Base-by-base conservation (phyloP, 2,329 filamentous ascomycete species). In the Paracamarosporium sp. region DNA sequence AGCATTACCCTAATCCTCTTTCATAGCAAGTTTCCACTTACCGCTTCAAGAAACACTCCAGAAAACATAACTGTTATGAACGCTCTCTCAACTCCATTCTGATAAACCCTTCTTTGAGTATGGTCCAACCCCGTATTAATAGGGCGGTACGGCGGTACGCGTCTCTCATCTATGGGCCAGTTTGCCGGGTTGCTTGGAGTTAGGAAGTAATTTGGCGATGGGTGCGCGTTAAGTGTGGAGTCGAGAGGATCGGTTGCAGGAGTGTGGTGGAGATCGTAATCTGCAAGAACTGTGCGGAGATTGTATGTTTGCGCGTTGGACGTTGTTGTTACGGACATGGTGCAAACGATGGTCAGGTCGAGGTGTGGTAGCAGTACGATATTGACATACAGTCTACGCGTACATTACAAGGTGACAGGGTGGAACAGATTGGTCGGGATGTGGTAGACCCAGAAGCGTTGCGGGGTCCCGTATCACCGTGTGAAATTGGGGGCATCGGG, bases 11-110 rank as follows among this genome's bases (percentile, higher is more conserved):
- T 25, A 38, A 43, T 35, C 13, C 46, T 2, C 7, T 17, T 20
- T 15, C 22, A 12, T 15, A 3, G 15, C 3, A 12, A 13, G 2
- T 4, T 47, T 24, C n/a, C 11, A 78, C 76, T 69, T 61, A 81
- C 78, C 57, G 77, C 78, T 64, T 82, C 79, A 45, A 80, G 64
- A 61, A 73, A 75, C 12, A 81, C 77, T 5, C 80, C 83, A 27
- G 76, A 77, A 59, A 85, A 81, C 82, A 85, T 85, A 0, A 81
- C 69, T 20, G 74, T 68, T 17, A 86, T 75, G 63, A 86, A 85
- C 6, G 73, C 75, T 40, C 70, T 69, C 65, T 85, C 83, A 5
- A 75, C 70, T 1, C 60, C 62, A 63, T 79, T 83, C n/a, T 66
- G 68, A 36, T 80, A 82, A 0, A 77, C 76, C 3, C 80, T 72